Evolutionary conservation across 305 asterid genomes (phyloP), one percentile per base, ranked within the genome.

Genomic region (Fraxinus sp.): DNA sequence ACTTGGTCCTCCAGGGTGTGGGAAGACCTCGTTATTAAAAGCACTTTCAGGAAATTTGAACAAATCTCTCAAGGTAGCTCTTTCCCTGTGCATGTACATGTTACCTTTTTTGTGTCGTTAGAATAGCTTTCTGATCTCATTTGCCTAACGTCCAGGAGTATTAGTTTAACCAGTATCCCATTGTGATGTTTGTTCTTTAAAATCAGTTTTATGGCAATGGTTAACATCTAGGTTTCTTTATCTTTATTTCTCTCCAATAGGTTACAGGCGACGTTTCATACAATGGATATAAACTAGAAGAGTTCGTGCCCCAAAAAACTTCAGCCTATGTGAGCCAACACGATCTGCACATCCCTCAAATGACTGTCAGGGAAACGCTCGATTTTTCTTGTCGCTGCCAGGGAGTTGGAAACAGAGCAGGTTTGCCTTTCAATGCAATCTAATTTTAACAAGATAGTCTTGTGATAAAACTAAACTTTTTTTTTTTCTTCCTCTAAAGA

Each of bases 1-100:
- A 43, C 89, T 89, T n/a, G 92, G 92, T 46, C 92, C 92, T 86
- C 92, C 89, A 30, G 92, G 92, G 4, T 76, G 89, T 18, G 92
- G 92, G 77, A 89, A 89, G 78, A 87, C 90, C 77, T 43, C 92
- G n/a, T 73, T 89, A 26, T 77, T 89, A 86, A 87, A 86, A 86
- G 88, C 90, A 5, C 89, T 87, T 77, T 87, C 89, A 33, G 90
- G 92, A 73, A 87, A 84, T 64, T 89, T 89, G 66, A 77, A 78
- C 77, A 87, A 86, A 24, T 80, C 89, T 84, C 89, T 89, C 66
- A 79, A 86, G 92, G 92, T 89, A 9, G 4, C 33, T 64, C 16
- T 64, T 24, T 55, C 68, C 68, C 68, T 57, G 11, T 57, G 68
- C 28, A 18, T 57, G 7, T 55, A 55, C 64, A 55, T n/a, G 22